A percentile compares a stretch with the other conserved stretches of the same genome.
These are phyloP conservation scores for Scheffersomyces illinoinensis DNA, from an alignment of 1,139 yeast species.

Conservation along the genomic window DNA sequence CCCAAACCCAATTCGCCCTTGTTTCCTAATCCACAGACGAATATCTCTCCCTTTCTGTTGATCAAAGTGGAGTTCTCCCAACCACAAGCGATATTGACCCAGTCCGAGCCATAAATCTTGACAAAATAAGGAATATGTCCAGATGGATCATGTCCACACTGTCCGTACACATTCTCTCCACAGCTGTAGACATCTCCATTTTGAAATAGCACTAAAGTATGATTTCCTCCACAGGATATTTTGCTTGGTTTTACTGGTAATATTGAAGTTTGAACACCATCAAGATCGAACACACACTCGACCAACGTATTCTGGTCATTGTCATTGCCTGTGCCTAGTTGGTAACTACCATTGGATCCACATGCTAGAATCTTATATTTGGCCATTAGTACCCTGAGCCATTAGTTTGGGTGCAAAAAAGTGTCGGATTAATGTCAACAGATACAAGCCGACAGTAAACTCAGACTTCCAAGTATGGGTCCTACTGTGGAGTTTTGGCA, in stretches of 20 bases:
- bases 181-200: constrained; percentile 55
- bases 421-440: not conserved
- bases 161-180: constrained; percentile 63
- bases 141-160: constrained; percentile 41
- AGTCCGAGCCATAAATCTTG: constrained; percentile 27
- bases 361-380: constrained; percentile 47
- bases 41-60: constrained; percentile 40
- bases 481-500: not conserved
- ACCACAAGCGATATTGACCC: constrained; percentile 61
- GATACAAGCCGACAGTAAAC: not conserved
- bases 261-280: constrained; percentile 7
- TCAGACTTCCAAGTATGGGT: not conserved
- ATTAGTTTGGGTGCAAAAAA: not conserved
- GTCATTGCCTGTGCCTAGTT: constrained; percentile 64
- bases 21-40: constrained; percentile 59
- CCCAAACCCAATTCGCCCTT: constrained; percentile 81
- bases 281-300: constrained; percentile 21
- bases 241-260: constrained; percentile 26
- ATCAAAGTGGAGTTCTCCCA: constrained; percentile 75
- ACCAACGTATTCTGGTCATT: constrained; percentile 49
- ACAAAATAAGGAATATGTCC: constrained; percentile 17
- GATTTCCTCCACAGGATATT: constrained; percentile 84
- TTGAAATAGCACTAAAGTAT: constrained; percentile 60
- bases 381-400: constrained; percentile 11
- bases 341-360: constrained; percentile 85